Base-by-base conservation (phyloP, 164 flowering plant species). In the Annona squamosa region DNA sequence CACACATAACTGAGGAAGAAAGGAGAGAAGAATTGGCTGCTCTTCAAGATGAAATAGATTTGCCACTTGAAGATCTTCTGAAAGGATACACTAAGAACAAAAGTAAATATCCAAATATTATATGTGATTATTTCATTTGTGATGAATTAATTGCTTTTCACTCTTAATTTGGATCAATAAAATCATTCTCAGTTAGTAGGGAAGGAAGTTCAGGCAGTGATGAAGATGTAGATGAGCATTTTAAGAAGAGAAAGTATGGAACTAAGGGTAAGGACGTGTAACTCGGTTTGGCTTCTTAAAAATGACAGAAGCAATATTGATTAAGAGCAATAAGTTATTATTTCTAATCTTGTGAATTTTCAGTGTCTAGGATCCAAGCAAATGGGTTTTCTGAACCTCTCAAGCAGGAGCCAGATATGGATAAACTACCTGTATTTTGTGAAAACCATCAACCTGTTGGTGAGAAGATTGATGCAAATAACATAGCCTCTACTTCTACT, bases 11-110 rank as follows among this genome's bases (percentile, higher is more conserved):
- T 43, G 82, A 80, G 79, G 89, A 91, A 72, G 99, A 95, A 83
- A 84, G 98, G 78, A 83, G 77, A 74, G 97, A 89, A 78, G 97
- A 95, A 82, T 73, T 95, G 85, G 91, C 78, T 68, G 97, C 92
- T 72, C 74, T 95, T 83, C 93, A 81, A 5, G 78, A 82, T 80
- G 99, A 95, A 81, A 75, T 82, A 47, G 93, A 90, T 88, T 67
- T 90, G 64, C 98, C 99, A 44, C 84, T 95, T 72, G 95, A 91
- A 77, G 98, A 91, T 83, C 75, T 95, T 37, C 91, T 95, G 17
- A 91, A 86, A 73, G 88, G 89, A 46, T 93, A 93, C 84, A 66
- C 77, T 37, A 70, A 44, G 1, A 76, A 68, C n/a, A 77, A 79
- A 83, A 91, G 93, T 91, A 74, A 78, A 12, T 57, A 48, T 59